A percentile compares a stretch with the other conserved stretches of the same genome.
These are phyloP conservation scores for Debaryomyces sp. DNA, from an alignment of 1,139 yeast genomes.

Conservation along the genomic window DNA sequence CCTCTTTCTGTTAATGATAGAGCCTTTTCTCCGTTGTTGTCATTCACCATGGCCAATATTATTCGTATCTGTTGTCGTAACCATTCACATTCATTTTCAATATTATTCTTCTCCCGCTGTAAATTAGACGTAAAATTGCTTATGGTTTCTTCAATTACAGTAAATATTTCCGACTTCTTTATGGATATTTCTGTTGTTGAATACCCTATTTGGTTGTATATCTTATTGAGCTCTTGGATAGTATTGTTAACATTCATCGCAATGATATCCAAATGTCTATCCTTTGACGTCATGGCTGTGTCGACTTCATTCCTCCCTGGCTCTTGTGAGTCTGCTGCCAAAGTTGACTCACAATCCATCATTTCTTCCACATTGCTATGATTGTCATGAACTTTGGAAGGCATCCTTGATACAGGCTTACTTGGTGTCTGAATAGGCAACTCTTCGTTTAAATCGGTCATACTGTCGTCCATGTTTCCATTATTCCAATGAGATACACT, in stretches of 20 bases:
- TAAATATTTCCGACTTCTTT: constrained; percentile 44
- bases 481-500: neutral
- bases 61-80: constrained; percentile 46
- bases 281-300: constrained; percentile 6
- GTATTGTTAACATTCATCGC: constrained; percentile 36
- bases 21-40: constrained; percentile 31
- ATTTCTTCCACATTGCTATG: neutral
- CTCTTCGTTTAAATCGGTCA: constrained; percentile 9
- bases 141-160: constrained; percentile 43
- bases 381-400: neutral
- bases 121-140: constrained; percentile 33
- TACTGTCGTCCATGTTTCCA: neutral
- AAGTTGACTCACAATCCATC: constrained; percentile 11
- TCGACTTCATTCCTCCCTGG: neutral
- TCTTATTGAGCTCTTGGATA: constrained; percentile 33
- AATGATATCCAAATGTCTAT: constrained; percentile 26
- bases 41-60: constrained; percentile 46
- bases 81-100: constrained; percentile 52
- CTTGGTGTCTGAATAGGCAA: constrained; percentile 6
- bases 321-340: constrained; percentile 7
- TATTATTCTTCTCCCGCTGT: constrained; percentile 40
- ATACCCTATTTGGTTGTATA: constrained; percentile 45
- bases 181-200: constrained; percentile 33
- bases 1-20: constrained; percentile 33
- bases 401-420: constrained; percentile 1